phyloP scores from a whole-genome alignment of 805 yeast genomes.

The Lipomyces chichibuensis region DNA sequence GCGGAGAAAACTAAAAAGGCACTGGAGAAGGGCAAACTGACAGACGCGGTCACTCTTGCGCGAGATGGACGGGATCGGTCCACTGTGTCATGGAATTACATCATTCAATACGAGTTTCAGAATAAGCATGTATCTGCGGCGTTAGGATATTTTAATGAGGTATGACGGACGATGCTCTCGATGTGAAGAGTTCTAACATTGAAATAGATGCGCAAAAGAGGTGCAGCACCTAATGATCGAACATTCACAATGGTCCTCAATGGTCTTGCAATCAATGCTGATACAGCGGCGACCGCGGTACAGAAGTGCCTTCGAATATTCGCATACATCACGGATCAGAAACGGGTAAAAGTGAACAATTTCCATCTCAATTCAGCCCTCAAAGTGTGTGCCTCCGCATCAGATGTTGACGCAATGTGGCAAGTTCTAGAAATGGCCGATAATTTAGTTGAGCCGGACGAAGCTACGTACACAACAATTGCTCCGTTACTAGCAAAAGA shows the following conservation, averaged over 20 bases:
- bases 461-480: slow-evolving; percentile 15
- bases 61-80: slow-evolving; percentile 11
- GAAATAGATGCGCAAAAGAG: slow-evolving; percentile 23
- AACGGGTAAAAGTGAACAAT: slow-evolving; percentile 5
- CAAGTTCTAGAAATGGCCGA: slow-evolving; percentile 18
- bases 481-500: slow-evolving; percentile 1
- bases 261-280: slow-evolving; percentile 24
- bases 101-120: slow-evolving; percentile 14
- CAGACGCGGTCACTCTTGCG: slow-evolving; percentile 17
- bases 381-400: slow-evolving; percentile 14
- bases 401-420: slow-evolving; percentile 17
- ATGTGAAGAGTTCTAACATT: neutral
- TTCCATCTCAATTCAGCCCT: slow-evolving; percentile 29
- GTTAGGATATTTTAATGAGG: slow-evolving; percentile 17
- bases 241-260: slow-evolving; percentile 25
- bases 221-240: slow-evolving; percentile 18
- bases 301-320: slow-evolving; percentile 9
- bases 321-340: slow-evolving; percentile 6
- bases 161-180: slow-evolving; percentile 1
- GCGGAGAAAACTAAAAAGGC: slow-evolving; percentile 4
- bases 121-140: slow-evolving; percentile 14
- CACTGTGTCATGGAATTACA: slow-evolving; percentile 31
- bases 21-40: neutral
- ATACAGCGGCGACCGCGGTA: slow-evolving; percentile 13
- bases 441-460: slow-evolving; percentile 14